These are phyloP conservation scores for Albophoma yamanashiensis DNA, from an alignment of 2,329 filamentous ascomycete species.

Conservation along the genomic window DNA sequence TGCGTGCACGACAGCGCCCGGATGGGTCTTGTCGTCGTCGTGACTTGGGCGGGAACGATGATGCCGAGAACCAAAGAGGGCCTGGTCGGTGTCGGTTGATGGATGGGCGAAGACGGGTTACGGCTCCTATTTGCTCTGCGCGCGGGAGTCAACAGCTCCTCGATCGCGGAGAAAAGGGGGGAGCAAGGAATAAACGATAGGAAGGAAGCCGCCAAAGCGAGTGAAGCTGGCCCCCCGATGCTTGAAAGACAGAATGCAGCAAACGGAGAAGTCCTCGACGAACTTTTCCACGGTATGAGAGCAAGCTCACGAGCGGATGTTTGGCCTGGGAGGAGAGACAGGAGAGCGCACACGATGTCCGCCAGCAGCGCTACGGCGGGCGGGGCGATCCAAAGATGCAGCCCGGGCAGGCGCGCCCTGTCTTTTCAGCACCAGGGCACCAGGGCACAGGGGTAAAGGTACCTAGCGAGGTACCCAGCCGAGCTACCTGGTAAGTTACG, in stretches of 20 bases:
- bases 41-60: neutral
- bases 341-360: slow-evolving; percentile 3
- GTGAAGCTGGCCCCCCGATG: slow-evolving; percentile 33
- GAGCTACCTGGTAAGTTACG: neutral
- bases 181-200: slow-evolving; percentile 19
- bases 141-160: neutral
- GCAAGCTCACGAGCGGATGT: slow-evolving; percentile 6
- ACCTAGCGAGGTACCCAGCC: too few species aligned
- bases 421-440: neutral
- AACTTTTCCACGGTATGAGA: slow-evolving; percentile 13
- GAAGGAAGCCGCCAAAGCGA: slow-evolving; percentile 44
- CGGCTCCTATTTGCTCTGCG: neutral
- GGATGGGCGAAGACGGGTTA: neutral
- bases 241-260: slow-evolving; percentile 8
- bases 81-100: neutral
- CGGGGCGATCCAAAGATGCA: slow-evolving; percentile 3
- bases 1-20: neutral
- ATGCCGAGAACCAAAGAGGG: neutral
- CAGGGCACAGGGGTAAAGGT: too few species aligned
- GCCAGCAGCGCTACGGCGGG: neutral
- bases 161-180: neutral
- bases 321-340: neutral
- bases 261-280: slow-evolving; percentile 9
- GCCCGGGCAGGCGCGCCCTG: neutral
- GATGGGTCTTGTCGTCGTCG: neutral